phyloP scores from a whole-genome alignment of 805 yeast species.

The Yarrowia porcina region DNA sequence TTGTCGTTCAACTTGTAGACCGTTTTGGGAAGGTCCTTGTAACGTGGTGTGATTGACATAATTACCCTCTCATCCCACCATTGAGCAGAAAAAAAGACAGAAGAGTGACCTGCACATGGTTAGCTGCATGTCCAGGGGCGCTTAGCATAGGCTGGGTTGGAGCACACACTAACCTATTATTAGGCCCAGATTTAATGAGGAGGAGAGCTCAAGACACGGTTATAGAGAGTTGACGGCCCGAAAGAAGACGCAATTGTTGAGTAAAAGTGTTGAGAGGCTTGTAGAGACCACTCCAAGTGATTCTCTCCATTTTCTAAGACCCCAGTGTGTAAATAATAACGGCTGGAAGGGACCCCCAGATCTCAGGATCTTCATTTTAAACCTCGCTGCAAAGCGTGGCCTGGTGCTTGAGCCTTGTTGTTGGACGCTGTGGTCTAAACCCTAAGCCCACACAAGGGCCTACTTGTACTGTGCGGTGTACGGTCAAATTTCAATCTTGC shows the following conservation, averaged over 20 bases:
- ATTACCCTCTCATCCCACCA: neutral
- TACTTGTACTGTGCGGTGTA: neutral
- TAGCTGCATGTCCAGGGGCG: constrained; percentile 24
- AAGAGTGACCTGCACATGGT: constrained; percentile 1
- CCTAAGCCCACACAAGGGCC: neutral
- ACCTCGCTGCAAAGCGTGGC: constrained; percentile 6
- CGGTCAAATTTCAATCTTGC: neutral
- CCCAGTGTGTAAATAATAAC: too few relatives aligned
- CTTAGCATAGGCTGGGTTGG: neutral
- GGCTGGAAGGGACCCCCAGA: neutral
- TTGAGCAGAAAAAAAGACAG: neutral
- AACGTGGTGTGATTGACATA: neutral
- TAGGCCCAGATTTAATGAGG: neutral
- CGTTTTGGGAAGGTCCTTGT: neutral
- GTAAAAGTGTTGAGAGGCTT: neutral
- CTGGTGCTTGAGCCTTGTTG: constrained; percentile 4
- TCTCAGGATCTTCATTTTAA: neutral
- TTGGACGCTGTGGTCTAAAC: neutral
- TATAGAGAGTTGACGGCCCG: neutral
- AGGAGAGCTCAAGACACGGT: neutral
- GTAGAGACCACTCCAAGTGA: neutral
- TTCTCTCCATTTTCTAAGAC: neutral
- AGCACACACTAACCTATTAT: neutral
- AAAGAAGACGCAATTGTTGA: neutral
- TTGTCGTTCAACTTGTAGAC: neutral